Conservation (phyloP, 2,329 filamentous ascomycete genomes). For the Cephalotrichum gorgonifer region DNA sequence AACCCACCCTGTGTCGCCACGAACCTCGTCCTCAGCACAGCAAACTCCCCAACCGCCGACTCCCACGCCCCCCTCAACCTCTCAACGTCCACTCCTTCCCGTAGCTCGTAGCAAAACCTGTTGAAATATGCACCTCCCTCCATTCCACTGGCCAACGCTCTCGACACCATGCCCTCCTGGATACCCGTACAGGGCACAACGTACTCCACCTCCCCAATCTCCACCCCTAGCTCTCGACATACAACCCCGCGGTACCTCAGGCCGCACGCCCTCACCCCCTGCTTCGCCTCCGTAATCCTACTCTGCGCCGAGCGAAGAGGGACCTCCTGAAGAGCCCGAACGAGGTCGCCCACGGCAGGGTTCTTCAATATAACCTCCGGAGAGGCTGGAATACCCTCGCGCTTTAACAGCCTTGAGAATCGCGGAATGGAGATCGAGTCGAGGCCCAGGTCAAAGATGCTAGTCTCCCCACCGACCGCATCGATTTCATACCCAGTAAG, state of each 20-base stretch:
- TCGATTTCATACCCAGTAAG: conserved; percentile 34
- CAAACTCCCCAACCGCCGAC: conserved; percentile 34
- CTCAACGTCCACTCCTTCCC: conserved; percentile 27
- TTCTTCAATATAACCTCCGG: conserved; percentile 60
- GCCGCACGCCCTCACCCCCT: conserved; percentile 51
- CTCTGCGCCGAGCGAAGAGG: neutral
- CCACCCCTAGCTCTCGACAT: conserved; percentile 40
- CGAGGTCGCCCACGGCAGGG: conserved; percentile 37
- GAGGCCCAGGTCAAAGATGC: conserved; percentile 75
- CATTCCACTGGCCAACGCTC: conserved; percentile 39
- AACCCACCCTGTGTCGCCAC: conserved; percentile 64
- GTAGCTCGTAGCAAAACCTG: conserved; percentile 53
- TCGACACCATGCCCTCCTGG: conserved; percentile 77
- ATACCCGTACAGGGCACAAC: conserved; percentile 76
- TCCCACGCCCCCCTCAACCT: conserved; percentile 49
- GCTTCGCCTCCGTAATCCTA: conserved; percentile 22
- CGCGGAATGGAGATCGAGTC: conserved; percentile 79
- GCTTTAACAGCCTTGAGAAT: conserved; percentile 54
- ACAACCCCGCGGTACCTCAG: conserved; percentile 48
- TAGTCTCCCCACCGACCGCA: conserved; percentile 44
- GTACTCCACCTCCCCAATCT: conserved; percentile 50
- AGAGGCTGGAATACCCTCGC: conserved; percentile 51
- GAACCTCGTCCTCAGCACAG: conserved; percentile 66
- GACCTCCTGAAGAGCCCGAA: conserved; percentile 20
- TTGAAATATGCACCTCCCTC: conserved; percentile 62